Percentiles rank a stretch among this genome's conserved stretches.
Conservation (phyloP, 306 rosid genomes). For the Myrica gale region DNA sequence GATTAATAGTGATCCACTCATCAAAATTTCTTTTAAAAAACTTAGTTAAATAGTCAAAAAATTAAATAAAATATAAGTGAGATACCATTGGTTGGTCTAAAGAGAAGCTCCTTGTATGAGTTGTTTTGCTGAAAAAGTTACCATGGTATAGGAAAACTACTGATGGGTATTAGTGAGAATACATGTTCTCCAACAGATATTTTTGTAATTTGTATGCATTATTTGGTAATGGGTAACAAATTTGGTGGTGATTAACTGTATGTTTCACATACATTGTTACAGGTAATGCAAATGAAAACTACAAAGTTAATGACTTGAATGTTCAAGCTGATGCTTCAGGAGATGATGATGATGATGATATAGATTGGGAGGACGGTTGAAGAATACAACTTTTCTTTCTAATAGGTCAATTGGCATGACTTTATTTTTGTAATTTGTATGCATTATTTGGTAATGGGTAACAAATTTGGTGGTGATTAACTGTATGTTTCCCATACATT, state of each 20-base stretch:
- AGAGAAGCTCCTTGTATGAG: not conserved
- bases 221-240: not conserved
- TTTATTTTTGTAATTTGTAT: slow-evolving; percentile 1
- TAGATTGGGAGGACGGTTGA: slow-evolving; percentile 95
- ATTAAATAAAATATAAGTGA: not conserved
- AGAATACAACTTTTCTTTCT: slow-evolving; percentile 9
- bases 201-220: not conserved
- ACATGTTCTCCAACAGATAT: not conserved
- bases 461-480: not conserved
- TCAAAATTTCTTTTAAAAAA: not conserved
- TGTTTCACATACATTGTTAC: slow-evolving; percentile 8
- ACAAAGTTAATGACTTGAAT: slow-evolving; percentile 76
- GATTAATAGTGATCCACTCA: no score
- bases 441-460: not conserved
- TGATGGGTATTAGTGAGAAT: not conserved
- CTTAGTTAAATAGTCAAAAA: not conserved
- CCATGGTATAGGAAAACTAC: not conserved
- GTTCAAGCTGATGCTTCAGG: slow-evolving; percentile 62
- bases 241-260: not conserved
- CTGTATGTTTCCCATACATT: not conserved
- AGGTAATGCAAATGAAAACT: slow-evolving; percentile 61
- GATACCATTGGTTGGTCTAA: not conserved
- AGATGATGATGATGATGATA: slow-evolving; percentile 53
- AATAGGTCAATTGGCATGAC: not conserved
- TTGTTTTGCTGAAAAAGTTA: not conserved